Base-by-base conservation (phyloP, 257 asterid genomes). In the Perilla frutescens region DNA sequence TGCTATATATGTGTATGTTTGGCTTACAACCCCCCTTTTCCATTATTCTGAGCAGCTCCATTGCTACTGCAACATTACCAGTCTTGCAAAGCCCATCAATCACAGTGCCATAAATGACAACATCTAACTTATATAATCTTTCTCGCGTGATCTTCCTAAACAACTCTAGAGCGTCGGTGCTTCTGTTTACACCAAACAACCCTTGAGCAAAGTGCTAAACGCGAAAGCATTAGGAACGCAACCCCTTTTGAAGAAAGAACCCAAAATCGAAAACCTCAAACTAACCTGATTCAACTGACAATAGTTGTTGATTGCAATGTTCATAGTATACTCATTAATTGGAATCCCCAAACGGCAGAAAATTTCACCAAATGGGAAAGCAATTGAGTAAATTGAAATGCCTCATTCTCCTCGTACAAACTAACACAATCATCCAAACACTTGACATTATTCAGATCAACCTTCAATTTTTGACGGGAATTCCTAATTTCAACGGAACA, bases 21-120 rank as follows among this genome's bases (percentile, higher is more conserved):
- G 26, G 26, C 26, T 20, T 1, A 20, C 26, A 20, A 20, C 26
- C 26, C 26, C 26, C 31, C 8, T 53, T 53, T 4, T 53, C 31
- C 59, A 53, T 53, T 14, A 2, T 32, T 14, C 31, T 14, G 31
- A 53, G 31, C 59, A 53, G 31, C 29, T 53, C 31, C 32, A 53
- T 14, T 1, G 59, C 59, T 20, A 4, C 29, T 53, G 29, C 59
- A 13, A 20, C 29, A 1, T 6, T 9, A 53, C 59, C 59, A 53
- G 2, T 20, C 29, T 53, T 53, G 9, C 29, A 53, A 3, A 62
- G 34, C 26, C 5, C 66, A 12, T 61, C 48, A 6, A 61, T 39
- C 29, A 61, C 49, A 61, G 66, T 61, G 6, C 66, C 66, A 61
- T 36, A 61, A 36, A 37, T 11, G 13, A 59, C 45, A 12, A 34